Conservation (phyloP, 2,329 filamentous ascomycete genomes). For the Tolypocladium sp. region DNA sequence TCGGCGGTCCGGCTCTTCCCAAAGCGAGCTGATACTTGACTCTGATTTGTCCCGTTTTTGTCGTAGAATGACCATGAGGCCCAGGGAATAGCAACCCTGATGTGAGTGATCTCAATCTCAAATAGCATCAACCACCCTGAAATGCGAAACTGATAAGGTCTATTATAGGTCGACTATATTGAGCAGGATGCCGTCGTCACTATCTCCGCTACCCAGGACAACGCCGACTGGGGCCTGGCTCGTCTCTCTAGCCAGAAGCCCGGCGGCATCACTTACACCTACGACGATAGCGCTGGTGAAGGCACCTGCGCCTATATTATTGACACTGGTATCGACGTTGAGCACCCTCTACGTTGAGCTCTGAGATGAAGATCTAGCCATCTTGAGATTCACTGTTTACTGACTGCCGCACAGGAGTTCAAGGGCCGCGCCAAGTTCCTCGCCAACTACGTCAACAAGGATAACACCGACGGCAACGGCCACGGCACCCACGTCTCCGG, state of each 20-base stretch:
- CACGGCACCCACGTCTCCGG: conserved; percentile 39
- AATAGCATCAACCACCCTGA: too few relatives aligned
- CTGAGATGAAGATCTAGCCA: too few relatives aligned
- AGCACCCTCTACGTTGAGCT: conserved; percentile 25
- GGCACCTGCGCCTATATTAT: conserved; percentile 35
- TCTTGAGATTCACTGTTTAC: too few relatives aligned
- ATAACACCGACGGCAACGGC: conserved; percentile 30
- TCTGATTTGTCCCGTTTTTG: too few relatives aligned
- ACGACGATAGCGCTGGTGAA: conserved; percentile 25
- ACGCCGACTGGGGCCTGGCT: conserved; percentile 29
- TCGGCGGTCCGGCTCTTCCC: not conserved
- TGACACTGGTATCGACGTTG: conserved; percentile 31
- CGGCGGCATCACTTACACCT: conserved; percentile 21
- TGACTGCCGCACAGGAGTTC: conserved; percentile 23
- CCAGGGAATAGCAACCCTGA: too few relatives aligned
- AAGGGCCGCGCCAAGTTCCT: conserved; percentile 30
- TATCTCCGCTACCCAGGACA: conserved; percentile 37
- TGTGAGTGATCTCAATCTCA: too few relatives aligned
- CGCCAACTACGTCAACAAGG: conserved; percentile 25
- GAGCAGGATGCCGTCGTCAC: conserved; percentile 34
- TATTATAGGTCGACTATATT: conserved; percentile 23
- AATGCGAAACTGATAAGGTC: too few relatives aligned
- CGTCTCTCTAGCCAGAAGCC: conserved; percentile 23
- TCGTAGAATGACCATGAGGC: too few relatives aligned
- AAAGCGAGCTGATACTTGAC: too few relatives aligned